Base-by-base conservation (phyloP, 2,329 filamentous ascomycete genomes). In the Colletotrichum sp. region DNA sequence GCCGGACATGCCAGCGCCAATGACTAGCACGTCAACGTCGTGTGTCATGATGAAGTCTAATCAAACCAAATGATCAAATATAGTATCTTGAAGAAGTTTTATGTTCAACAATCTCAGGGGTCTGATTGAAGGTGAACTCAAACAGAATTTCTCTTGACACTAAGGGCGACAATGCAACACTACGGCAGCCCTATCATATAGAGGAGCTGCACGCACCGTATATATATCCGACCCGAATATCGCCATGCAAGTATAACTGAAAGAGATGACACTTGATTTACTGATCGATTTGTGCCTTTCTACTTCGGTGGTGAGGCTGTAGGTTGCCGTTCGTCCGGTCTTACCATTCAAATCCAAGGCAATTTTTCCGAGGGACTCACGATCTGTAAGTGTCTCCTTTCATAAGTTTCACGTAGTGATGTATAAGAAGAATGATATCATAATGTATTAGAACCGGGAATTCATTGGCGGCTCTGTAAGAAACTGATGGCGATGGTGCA, bases 81-180 rank as follows among this genome's bases (percentile, higher is more conserved):
- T 0, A 13, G 6, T 13, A 52, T 13, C 43, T 52, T 4, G 6
- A 21, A 52, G 3, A 21, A 21, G 0, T 0, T 12, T 0, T 8
- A 21, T 52, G 10, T 52, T 52, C 0, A 52, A 21, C 0, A 21
- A 13, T 6, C 6, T 21, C 43, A 13, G 1, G 10, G 0, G 10
- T n/a, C n/a, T 52, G 3, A 13, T 52, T 21, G n/a, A 21, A 21
- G 1, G 10, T 10, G n/a, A 48, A 1, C 43, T 48, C 43, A 21
- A 48, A 13, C 0, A 21, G 18, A 48, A 48, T 21, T 21, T 48
- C 10, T 48, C n/a, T 7, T 7, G 18, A 48, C n/a, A 21, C 43
- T 21, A 6, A 21, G 10, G n/a, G 43, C 10, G 43, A 48, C 7
- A 4, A 6, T 48, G 18, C n/a, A 21, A n/a, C 43, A 13, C 3